A percentile compares a stretch with the other conserved stretches of the same genome.
phyloP scores from a whole-genome alignment of 2,329 filamentous ascomycete species.

The Penicillium olsonii region DNA sequence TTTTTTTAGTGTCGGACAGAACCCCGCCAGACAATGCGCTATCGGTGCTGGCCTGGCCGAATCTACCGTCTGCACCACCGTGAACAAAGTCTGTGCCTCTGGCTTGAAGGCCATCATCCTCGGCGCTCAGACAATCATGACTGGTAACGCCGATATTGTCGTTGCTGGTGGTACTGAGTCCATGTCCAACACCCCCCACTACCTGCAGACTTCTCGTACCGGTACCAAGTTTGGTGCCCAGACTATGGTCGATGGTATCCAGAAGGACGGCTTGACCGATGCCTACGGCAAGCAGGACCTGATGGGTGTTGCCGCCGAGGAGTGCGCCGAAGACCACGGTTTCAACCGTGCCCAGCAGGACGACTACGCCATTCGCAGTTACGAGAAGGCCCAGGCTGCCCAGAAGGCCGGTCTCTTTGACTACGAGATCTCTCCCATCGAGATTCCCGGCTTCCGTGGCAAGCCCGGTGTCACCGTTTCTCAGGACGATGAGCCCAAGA shows the following conservation, averaged over 20 bases:
- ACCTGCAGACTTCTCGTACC: constrained; percentile 81
- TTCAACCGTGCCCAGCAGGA: constrained; percentile 87
- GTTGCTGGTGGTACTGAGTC: constrained; percentile 95
- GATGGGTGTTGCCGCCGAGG: constrained; percentile 92
- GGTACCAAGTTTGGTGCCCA: constrained; percentile 95
- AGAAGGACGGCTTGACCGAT: constrained; percentile 93
- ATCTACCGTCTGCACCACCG: constrained; percentile 79
- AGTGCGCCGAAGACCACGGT: constrained; percentile 81
- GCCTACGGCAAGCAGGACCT: constrained; percentile 90
- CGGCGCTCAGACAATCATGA: constrained; percentile 95
- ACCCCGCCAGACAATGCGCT: constrained; percentile 91
- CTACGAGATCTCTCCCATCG: constrained; percentile 84
- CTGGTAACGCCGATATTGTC: constrained; percentile 87
- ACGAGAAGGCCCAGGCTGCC: constrained; percentile 88
- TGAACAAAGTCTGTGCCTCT: constrained; percentile 99
- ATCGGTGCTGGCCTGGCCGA: constrained; percentile 83
- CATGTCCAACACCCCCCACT: constrained; percentile 98
- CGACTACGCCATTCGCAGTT: constrained; percentile 91
- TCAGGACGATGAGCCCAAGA: constrained; percentile 94
- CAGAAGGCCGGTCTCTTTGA: constrained; percentile 79
- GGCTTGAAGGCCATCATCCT: constrained; percentile 92
- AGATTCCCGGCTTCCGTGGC: constrained; percentile 83
- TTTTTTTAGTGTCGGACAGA: constrained; percentile 77
- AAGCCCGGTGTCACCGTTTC: constrained; percentile 82
- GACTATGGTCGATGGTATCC: constrained; percentile 82